These are phyloP conservation scores for Phlebopus sp. DNA, from an alignment of 1,284 basidiomycete species.

Conservation along the genomic window DNA sequence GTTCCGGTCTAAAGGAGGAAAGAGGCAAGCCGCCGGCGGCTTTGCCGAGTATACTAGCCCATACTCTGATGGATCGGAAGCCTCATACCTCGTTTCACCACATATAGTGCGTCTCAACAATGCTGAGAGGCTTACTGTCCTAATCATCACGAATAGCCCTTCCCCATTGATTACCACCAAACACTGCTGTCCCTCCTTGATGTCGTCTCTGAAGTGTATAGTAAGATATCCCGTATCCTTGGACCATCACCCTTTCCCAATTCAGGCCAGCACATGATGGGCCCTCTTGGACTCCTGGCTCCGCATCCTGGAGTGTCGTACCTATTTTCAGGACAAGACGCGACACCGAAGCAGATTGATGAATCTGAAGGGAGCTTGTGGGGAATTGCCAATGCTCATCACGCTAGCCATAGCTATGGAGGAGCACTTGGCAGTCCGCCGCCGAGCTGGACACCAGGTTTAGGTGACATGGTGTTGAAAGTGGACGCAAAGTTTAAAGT, in stretches of 20 bases:
- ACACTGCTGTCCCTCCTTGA: slow-evolving; percentile 82
- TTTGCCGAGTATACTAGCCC: slow-evolving; percentile 59
- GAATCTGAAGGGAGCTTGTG: slow-evolving; percentile 58
- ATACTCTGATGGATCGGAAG: slow-evolving; percentile 58
- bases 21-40: slow-evolving; percentile 49
- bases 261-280: slow-evolving; percentile 69
- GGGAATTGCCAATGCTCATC: slow-evolving; percentile 61
- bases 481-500: slow-evolving; percentile 83
- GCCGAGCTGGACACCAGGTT: slow-evolving; percentile 54
- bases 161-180: slow-evolving; percentile 83
- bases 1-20: slow-evolving; percentile 55
- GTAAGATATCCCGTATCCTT: slow-evolving; percentile 76
- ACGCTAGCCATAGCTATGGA: slow-evolving; percentile 27
- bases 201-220: slow-evolving; percentile 82
- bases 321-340: slow-evolving; percentile 50
- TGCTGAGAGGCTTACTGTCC: background rate
- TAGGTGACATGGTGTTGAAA: slow-evolving; percentile 75
- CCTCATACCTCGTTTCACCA: slow-evolving; percentile 71
- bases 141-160: slow-evolving; percentile 54
- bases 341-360: slow-evolving; percentile 33
- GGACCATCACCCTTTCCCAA: slow-evolving; percentile 69
- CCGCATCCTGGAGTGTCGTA: slow-evolving; percentile 82
- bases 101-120: slow-evolving; percentile 56
- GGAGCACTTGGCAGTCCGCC: slow-evolving; percentile 45
- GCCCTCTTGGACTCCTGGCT: slow-evolving; percentile 65